Evolutionary conservation across 371 early-diverging fungal genomes (phyloP).

Genomic region (Conidiobolus incongruus): DNA sequence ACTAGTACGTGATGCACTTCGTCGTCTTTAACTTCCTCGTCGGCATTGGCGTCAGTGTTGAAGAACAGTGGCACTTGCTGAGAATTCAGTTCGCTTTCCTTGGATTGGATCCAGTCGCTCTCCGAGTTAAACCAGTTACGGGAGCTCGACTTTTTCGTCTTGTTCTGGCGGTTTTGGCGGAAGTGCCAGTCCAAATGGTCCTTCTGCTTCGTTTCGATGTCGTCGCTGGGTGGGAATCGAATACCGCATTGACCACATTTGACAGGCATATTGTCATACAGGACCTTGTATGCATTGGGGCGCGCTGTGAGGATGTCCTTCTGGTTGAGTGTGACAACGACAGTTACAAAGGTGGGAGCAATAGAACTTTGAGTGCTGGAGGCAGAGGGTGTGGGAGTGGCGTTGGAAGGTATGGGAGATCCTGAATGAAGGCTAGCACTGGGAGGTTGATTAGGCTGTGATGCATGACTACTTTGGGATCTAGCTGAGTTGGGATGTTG

Average conservation of each 20-base stretch:
- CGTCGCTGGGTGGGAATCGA: conserved; percentile 41
- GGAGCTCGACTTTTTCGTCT: conserved; percentile 44
- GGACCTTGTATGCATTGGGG: conserved; percentile 23
- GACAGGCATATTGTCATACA: conserved; percentile 49
- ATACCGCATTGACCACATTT: conserved; percentile 85
- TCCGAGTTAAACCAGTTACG: conserved; percentile 71
- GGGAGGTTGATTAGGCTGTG: no score
- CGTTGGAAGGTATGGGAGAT: no score
- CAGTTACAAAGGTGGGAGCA: no score
- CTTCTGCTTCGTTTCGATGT: conserved; percentile 48
- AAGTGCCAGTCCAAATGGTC: conserved; percentile 87
- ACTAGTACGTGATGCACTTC: conserved; percentile 15
- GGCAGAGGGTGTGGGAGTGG: no score
- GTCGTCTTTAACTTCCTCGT: conserved; percentile 9
- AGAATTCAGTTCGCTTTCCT: not conserved
- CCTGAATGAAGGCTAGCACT: no score
- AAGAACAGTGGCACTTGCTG: conserved; percentile 11
- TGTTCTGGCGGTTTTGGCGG: conserved; percentile 65
- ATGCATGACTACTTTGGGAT: no score
- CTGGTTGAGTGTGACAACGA: no score
- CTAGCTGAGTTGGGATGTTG: no score
- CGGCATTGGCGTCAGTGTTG: conserved; percentile 7
- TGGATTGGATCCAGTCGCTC: conserved; percentile 24
- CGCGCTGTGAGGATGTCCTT: no score
- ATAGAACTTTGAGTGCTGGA: no score